phyloP scores from a whole-genome alignment of 176 grass and related monocot genomes.

The Olyra latifolia region DNA sequence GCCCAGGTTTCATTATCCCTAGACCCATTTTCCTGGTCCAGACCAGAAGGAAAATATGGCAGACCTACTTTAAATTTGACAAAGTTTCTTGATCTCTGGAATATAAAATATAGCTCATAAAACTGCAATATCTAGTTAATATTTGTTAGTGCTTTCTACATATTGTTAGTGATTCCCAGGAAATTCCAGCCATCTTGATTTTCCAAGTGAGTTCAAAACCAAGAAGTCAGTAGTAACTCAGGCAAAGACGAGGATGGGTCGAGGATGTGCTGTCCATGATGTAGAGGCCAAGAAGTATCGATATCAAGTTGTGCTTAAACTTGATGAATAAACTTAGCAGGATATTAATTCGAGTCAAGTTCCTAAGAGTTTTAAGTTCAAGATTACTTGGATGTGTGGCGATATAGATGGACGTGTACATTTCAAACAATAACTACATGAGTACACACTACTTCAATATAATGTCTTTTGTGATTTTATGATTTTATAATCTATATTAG shows the following conservation, averaged over 20 bases:
- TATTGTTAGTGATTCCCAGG: not conserved
- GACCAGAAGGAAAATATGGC: not conserved
- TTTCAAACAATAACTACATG: no score
- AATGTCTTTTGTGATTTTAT: no score
- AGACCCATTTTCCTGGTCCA: not conserved
- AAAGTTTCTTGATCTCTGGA: slow-evolving; percentile 9
- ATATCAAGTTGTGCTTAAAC: not conserved
- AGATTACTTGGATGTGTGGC: no score
- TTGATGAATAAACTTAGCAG: not conserved
- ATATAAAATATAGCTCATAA: not conserved
- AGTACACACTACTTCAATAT: no score
- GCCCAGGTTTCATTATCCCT: not conserved
- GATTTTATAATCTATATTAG: no score
- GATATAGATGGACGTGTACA: no score
- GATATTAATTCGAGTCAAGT: no score
- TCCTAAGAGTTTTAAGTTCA: no score
- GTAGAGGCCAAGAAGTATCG: not conserved
- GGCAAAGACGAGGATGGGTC: not conserved
- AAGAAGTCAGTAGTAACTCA: not conserved
- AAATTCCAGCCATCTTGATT: not conserved
- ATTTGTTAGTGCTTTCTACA: not conserved
- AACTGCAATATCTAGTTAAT: not conserved
- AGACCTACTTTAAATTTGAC: not conserved
- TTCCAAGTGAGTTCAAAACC: not conserved
- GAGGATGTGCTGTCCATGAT: not conserved